phyloP scores from a whole-genome alignment of 148 eudicot genomes.

The Suaeda aralocaspica region DNA sequence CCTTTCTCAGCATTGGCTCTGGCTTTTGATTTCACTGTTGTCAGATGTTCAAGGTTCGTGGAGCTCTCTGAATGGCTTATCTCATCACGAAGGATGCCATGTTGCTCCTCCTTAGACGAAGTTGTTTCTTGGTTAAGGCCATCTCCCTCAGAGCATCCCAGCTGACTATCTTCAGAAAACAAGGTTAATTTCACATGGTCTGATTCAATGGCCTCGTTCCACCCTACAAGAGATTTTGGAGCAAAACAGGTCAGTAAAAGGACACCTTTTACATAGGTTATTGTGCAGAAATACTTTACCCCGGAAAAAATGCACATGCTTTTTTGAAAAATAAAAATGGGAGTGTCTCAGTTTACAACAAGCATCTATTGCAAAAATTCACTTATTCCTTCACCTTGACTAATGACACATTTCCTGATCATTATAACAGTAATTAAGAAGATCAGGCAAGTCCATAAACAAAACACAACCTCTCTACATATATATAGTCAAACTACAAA shows the following conservation, averaged over 20 bases:
- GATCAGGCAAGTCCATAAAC: conserved; percentile 9
- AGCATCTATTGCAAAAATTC: not conserved
- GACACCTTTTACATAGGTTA: not conserved
- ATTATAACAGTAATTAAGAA: not conserved
- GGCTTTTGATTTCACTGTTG: conserved; percentile 33
- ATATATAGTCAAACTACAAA: not conserved
- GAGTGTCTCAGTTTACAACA: not conserved
- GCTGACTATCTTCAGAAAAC: conserved; percentile 33
- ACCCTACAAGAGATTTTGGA: conserved; percentile 42
- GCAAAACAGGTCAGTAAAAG: not conserved
- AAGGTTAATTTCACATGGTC: conserved; percentile 60
- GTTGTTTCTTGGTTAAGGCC: conserved; percentile 22
- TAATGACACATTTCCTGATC: not conserved
- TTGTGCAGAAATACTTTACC: not conserved
- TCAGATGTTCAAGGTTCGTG: conserved; percentile 22
- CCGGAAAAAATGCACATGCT: not conserved
- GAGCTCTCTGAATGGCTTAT: conserved; percentile 21
- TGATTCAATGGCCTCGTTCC: conserved; percentile 73
- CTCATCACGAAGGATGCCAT: conserved; percentile 25
- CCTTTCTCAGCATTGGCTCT: conserved; percentile 43
- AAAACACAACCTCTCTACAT: not conserved
- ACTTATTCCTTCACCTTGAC: not conserved
- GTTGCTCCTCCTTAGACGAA: conserved; percentile 21
- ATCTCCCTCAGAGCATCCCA: conserved; percentile 25
- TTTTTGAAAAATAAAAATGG: not conserved